Conservation (phyloP, 2,329 filamentous ascomycete genomes). For the Fusarium agapanthi region DNA sequence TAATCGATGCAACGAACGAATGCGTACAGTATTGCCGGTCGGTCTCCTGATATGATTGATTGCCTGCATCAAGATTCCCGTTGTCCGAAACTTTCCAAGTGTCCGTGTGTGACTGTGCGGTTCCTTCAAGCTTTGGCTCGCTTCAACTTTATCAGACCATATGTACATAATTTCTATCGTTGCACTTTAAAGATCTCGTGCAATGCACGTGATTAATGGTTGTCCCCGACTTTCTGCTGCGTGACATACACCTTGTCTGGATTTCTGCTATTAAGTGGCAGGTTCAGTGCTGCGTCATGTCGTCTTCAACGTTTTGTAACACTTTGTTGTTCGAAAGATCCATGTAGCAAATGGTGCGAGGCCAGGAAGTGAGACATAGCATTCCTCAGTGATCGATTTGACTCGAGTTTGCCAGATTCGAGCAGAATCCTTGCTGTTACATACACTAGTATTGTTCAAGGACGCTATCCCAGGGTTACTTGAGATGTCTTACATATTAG, state of each 20-base stretch:
- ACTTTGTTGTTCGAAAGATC: background rate
- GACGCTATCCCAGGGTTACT: background rate
- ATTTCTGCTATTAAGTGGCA: background rate
- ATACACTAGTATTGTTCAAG: background rate
- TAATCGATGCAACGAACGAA: constrained; percentile 4
- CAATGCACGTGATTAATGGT: constrained; percentile 10
- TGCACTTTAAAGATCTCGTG: background rate
- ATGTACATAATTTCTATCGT: background rate
- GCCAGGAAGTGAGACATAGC: background rate
- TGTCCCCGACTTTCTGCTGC: constrained; percentile 1
- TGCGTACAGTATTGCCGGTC: constrained; percentile 15
- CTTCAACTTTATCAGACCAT: background rate
- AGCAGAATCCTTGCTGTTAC: background rate
- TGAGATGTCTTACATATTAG: background rate
- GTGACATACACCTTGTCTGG: constrained; percentile 19
- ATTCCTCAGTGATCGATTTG: background rate
- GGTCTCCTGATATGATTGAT: constrained; percentile 23
- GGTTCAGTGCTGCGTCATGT: background rate
- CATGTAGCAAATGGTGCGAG: background rate
- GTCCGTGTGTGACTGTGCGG: background rate
- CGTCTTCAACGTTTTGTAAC: background rate
- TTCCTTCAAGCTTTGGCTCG: background rate
- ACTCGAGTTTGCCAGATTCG: background rate
- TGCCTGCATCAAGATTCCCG: constrained; percentile 1
- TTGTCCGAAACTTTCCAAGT: constrained; percentile 24